phyloP scores from a whole-genome alignment of 2,329 filamentous ascomycete genomes.

The Dactylellina parvicollis region DNA sequence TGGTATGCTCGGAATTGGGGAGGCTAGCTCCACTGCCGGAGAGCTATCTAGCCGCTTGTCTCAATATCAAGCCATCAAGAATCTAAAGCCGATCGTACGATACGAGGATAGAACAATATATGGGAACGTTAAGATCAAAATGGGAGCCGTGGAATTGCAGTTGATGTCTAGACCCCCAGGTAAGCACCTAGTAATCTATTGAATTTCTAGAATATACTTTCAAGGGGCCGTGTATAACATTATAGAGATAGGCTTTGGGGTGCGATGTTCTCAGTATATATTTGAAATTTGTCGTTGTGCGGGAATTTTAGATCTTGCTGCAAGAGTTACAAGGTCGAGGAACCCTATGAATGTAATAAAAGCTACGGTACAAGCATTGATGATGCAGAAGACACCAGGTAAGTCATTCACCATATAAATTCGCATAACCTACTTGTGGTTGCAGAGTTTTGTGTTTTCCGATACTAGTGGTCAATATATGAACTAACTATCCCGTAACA shows the following conservation, averaged over 20 bases:
- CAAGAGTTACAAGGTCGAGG: constrained; percentile 81
- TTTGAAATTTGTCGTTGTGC: constrained; percentile 91
- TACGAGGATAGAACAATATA: constrained; percentile 94
- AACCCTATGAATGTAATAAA: constrained; percentile 99
- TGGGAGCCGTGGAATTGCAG: constrained; percentile 85
- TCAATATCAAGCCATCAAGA: constrained; percentile 81
- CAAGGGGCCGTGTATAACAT: background rate
- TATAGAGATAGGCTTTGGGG: constrained; percentile 78
- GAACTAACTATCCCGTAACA: background rate
- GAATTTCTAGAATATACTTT: background rate
- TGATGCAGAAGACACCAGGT: constrained; percentile 79
- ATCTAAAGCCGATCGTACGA: constrained; percentile 88
- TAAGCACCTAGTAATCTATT: constrained; percentile 69
- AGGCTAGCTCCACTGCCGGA: constrained; percentile 83
- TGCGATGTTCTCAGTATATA: constrained; percentile 88
- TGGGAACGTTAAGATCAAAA: constrained; percentile 83
- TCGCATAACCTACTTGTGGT: background rate
- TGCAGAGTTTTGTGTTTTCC: background rate
- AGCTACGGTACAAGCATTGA: constrained; percentile 83
- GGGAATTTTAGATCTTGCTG: constrained; percentile 87
- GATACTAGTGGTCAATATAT: background rate
- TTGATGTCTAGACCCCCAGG: constrained; percentile 86
- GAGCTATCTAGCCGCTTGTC: constrained; percentile 76
- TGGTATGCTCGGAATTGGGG: constrained; percentile 85
- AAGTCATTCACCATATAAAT: constrained; percentile 1